Evolutionary conservation across 306 rosid species (phyloP).

Genomic region (Glycine soja): DNA sequence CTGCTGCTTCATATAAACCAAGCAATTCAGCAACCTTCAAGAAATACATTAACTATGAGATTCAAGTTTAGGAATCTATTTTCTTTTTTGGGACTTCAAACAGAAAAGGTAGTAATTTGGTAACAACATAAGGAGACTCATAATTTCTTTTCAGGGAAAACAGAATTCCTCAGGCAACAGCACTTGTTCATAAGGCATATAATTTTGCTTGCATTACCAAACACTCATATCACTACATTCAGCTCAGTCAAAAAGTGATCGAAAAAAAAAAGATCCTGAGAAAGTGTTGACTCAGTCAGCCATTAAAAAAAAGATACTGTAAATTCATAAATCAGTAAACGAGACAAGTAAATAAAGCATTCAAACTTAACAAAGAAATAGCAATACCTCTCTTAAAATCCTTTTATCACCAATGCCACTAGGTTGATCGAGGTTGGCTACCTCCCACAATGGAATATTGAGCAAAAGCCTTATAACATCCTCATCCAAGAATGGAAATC

Average conservation of each 20-base stretch:
- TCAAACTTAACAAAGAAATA: constrained; percentile 35
- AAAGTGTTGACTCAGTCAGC: not conserved
- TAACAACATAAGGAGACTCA: not conserved
- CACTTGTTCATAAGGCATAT: constrained; percentile 1
- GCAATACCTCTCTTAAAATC: constrained; percentile 85
- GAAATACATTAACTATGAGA: constrained; percentile 40
- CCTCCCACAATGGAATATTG: constrained; percentile 84
- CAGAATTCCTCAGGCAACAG: not conserved
- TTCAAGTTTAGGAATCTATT: constrained; percentile 14
- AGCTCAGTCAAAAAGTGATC: constrained; percentile 30
- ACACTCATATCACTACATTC: constrained; percentile 32
- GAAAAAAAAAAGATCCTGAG: constrained; percentile 12
- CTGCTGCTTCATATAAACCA: constrained; percentile 88
- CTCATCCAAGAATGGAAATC: constrained; percentile 98
- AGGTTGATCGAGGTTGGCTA: constrained; percentile 89
- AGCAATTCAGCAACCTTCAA: constrained; percentile 84
- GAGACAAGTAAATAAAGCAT: constrained; percentile 18
- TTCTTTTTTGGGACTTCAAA: not conserved
- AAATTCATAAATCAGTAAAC: not conserved
- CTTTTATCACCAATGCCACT: constrained; percentile 88
- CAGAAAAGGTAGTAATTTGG: constrained; percentile 13
- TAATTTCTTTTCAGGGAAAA: no score
- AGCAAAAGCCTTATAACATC: constrained; percentile 79
- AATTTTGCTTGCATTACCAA: constrained; percentile 20
- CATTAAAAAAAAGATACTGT: constrained; percentile 34